phyloP scores from a whole-genome alignment of 257 asterid species.

The Ocimum tenuiflorum region DNA sequence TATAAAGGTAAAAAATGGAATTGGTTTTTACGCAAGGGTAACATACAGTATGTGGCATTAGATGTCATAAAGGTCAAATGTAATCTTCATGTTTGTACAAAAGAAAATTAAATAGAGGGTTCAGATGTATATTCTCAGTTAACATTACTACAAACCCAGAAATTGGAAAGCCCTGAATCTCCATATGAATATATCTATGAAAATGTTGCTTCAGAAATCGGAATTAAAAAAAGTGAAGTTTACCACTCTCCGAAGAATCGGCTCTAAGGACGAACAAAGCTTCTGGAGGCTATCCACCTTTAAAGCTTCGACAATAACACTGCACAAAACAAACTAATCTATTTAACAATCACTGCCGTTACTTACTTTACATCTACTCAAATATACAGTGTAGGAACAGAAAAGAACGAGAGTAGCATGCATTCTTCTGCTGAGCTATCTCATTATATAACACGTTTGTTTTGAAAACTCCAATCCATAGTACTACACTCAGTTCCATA shows the following conservation, averaged over 20 bases:
- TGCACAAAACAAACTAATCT: slow-evolving; percentile 32
- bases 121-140: neutral
- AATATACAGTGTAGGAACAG: neutral
- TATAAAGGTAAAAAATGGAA: neutral
- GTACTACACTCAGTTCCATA: neutral
- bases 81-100: neutral
- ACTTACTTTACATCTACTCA: neutral
- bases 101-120: neutral
- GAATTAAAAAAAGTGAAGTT: slow-evolving; percentile 11
- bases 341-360: neutral
- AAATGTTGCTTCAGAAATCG: neutral
- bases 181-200: neutral
- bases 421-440: too few species aligned
- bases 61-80: neutral
- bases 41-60: neutral
- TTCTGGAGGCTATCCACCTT: slow-evolving; percentile 93
- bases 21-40: neutral
- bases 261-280: slow-evolving; percentile 94
- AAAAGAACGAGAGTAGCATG: neutral
- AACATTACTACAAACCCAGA: neutral
- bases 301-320: slow-evolving; percentile 94
- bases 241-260: slow-evolving; percentile 98
- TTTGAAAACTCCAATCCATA: neutral
- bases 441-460: neutral
- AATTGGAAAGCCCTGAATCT: neutral